Base-by-base conservation (phyloP, 2,329 filamentous ascomycete species). In the Diatrype stigma region DNA sequence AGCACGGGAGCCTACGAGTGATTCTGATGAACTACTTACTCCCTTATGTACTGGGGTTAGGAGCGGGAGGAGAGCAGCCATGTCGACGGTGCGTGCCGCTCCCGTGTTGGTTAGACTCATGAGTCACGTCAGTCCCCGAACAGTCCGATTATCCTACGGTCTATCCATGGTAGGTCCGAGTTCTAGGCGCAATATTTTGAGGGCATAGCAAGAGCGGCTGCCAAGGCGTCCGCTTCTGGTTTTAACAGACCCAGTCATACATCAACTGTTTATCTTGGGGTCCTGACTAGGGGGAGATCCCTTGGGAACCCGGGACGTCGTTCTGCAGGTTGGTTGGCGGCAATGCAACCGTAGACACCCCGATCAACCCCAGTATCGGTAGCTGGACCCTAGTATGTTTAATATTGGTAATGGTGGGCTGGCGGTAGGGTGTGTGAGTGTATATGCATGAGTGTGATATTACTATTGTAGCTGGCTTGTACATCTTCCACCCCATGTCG, bases 251-350 rank as follows among this genome's bases (percentile, higher is more conserved):
- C 70, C 69, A 73, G 69, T 72, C 64, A 72, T 58, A 63, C 57
- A 61, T 56, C 65, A 62, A 63, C 63, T 49, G 65, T 64, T 70
- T 72, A 72, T 73, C 61, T 61, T 37, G 50, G 63, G 50, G 56
- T 42, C 34, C 34, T 17, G n/a, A 42, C n/a, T 19, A 23, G 49
- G 46, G 52, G 51, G 52, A 46, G 46, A 51, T 47, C 57, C 60
- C 58, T 64, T 59, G 65, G 59, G 67, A 68, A 69, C 61, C 68
- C 65, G 67, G 68, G 63, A 67, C 55, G 59, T 58, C 63, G 53
- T 37, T 60, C 69, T 70, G 66, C 65, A 69, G 62, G 61, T 56
- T 58, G 61, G 55, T 16, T 64, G 63, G 63, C 60, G 59, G 61
- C 62, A 54, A 64, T 65, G 62, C 54, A 51, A 66, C 40, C 21